Base-by-base conservation (phyloP, 805 yeast genomes). In the Yamadazyma sp. region DNA sequence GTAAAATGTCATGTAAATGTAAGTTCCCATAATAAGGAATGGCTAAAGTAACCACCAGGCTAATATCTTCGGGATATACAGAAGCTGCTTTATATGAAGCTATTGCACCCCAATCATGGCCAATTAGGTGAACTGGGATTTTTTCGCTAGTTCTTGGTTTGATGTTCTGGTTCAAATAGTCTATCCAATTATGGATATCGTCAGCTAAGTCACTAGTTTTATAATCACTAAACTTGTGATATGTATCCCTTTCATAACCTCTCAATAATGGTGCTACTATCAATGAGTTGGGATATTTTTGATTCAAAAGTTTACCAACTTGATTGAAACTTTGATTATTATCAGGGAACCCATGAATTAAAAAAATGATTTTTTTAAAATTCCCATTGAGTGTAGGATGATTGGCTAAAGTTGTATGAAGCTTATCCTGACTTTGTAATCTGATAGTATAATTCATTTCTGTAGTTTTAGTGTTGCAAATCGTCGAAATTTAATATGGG, bases 81-180 rank as follows among this genome's bases (percentile, higher is more conserved):
- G 52, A 43, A 3, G 69, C 62, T 3, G 65, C 47, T 39, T 61
- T 61, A 45, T 52, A 63, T 5, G 64, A 43, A 19, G 57, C 54
- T 13, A 62, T 44, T 7, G 72, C 70, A 14, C 72, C 72, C 72
- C 72, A 66, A 44, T 66, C 72, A 43, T 66, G 72, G 16, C 70
- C 70, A 11, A 66, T 54, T 23, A 66, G 37, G 42, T 65, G 69
- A 8, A 65, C 60, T n/a, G 39, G 33, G n/a, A 13, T 13, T 8
- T 13, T 13, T 14, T 27, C 12, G 7, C 8, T 6, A 7, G 7
- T n/a, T 8, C 11, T 7, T 7, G 6, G 15, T 7, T 27, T 9
- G n/a, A 27, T n/a, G n/a, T n/a, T n/a, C 9, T 31, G 54, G 52
- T 36, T 24, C 7, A 39, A 29, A n/a, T 33, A 20, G 9, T 36